A percentile compares a stretch with the other conserved stretches of the same genome.
Conservation (phyloP, 306 rosid species). For the Sechiopsis laciniata region DNA sequence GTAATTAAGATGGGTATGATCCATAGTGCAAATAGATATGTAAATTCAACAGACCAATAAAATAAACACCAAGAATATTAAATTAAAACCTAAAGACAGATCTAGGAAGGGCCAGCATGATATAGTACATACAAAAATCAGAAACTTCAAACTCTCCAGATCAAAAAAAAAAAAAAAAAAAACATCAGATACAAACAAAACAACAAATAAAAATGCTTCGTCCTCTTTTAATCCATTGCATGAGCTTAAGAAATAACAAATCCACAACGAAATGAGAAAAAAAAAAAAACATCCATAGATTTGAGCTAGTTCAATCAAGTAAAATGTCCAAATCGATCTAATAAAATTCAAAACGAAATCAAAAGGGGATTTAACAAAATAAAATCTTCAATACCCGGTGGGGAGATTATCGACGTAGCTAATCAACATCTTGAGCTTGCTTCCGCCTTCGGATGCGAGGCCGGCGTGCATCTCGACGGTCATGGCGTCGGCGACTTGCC, state of each 20-base stretch:
- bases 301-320: not conserved
- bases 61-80: not conserved
- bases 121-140: not conserved
- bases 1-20: not conserved
- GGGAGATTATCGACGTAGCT: conserved; percentile 82
- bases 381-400: conserved; percentile 42
- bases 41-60: not conserved
- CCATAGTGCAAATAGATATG: not conserved
- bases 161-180: not conserved
- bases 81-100: conserved; percentile 4
- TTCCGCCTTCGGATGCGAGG: conserved; percentile 84
- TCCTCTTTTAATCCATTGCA: not conserved
- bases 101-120: not conserved
- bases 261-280: not conserved
- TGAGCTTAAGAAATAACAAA: not conserved
- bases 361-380: not conserved
- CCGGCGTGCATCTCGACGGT: conserved; percentile 90
- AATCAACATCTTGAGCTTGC: conserved; percentile 88
- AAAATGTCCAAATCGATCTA: conserved; percentile 1
- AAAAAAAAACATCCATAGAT: not conserved
- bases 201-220: not conserved
- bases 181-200: not conserved
- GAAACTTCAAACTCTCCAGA: not conserved
- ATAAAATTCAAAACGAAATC: not conserved
- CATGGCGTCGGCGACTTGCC: conserved; percentile 75